Evolutionary conservation across 2,329 filamentous ascomycete genomes (phyloP), one percentile per base, ranked within the genome.

Genomic region (Colletotrichum somersetense): DNA sequence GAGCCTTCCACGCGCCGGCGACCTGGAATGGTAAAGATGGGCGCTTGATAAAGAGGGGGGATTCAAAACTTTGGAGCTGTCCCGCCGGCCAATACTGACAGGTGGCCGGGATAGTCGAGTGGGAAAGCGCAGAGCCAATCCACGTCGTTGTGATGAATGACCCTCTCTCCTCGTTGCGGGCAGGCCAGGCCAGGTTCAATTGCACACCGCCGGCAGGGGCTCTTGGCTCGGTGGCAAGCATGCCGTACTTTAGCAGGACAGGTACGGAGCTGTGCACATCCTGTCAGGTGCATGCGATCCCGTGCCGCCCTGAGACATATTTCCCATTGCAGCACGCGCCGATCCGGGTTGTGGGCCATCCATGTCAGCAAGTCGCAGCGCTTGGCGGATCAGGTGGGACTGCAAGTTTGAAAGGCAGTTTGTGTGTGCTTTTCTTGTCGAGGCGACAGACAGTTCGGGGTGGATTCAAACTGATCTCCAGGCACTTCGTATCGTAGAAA

Each of bases 331-430:
- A 50, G 50, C 67, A 50, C 44, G 26, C 26, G 52, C 33, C 50
- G 52, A 53, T 62, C 50, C 40, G 48, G 56, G n/a, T 42, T 58
- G 69, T 67, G 65, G 58, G 59, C 30, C 30, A 30, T 30, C 23
- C 65, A 23, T 40, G 65, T 72, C 59, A 72, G 69, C 59, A 30
- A 59, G 69, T 26, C 69, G 66, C 69, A 72, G 52, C 46, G 35
- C 20, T 5, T 14, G 23, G 66, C 55, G 65, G 69, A 30, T 46
- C 50, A 3, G 14, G 35, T 63, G 12, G 42, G 8, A 46, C 26
- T 63, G 16, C 38, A 68, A 59, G 53, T 57, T 59, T 64, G 58
- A 26, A 61, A 58, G 26, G 42, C 69, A 53, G 26, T 52, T 23
- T 4, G 6, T 2, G 10, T 2, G 62, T 48, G n/a, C 40, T 2